A percentile compares a stretch with the other conserved stretches of the same genome.
These are phyloP conservation scores for Ceratocystis huliohia DNA, from an alignment of 2,329 filamentous ascomycete species.

Conservation along the genomic window DNA sequence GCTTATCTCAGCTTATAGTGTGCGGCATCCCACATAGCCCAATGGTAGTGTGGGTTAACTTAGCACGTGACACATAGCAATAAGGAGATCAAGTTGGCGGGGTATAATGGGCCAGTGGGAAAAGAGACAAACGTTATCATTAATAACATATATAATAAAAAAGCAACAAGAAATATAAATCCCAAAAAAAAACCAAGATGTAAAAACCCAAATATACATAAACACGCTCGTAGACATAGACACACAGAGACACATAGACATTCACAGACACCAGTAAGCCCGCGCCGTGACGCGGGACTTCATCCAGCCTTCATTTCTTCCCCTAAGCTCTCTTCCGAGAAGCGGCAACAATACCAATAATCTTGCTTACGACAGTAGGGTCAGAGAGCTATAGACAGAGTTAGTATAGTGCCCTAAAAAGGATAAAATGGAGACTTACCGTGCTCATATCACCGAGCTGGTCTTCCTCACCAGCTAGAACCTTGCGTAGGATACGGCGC, in stretches of 20 bases:
- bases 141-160: conserved; percentile 7
- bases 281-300: not conserved
- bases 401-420: conserved; percentile 28
- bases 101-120: conserved; percentile 4
- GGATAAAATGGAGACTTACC: conserved; percentile 76
- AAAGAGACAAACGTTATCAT: conserved; percentile 5
- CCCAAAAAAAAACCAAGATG: conserved; percentile 8
- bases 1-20: not conserved
- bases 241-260: conserved; percentile 1
- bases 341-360: conserved; percentile 69
- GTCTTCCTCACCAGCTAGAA: conserved; percentile 91
- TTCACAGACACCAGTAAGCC: not conserved
- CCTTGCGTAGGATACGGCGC: conserved; percentile 93
- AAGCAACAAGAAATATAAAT: conserved; percentile 10
- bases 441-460: conserved; percentile 88
- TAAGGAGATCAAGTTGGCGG: not conserved
- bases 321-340: conserved; percentile 35
- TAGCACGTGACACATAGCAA: not conserved
- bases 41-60: not conserved
- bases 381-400: conserved; percentile 57
- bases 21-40: not conserved
- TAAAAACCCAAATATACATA: conserved; percentile 13
- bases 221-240: conserved; percentile 15
- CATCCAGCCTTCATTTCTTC: not conserved
- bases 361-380: conserved; percentile 76